Evolutionary conservation across 1,284 basidiomycete species (phyloP).

Genomic region (Neonothopanus nambi): DNA sequence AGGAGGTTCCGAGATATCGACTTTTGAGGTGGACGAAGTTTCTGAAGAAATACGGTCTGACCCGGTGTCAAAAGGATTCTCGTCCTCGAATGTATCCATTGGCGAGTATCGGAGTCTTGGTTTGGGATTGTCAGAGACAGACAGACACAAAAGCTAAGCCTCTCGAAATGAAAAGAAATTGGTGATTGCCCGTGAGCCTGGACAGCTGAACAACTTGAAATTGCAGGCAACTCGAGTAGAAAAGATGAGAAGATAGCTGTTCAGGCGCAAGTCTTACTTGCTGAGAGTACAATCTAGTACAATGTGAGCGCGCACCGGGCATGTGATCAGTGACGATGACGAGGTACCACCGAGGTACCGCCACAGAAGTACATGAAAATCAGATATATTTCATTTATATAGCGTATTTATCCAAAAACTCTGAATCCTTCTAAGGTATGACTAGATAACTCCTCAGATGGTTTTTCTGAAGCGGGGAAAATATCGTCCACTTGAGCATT

Average conservation of each 20-base stretch:
- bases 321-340: too few species aligned
- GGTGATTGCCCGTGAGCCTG: not conserved
- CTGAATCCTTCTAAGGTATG: slow-evolving; percentile 41
- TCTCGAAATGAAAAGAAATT: not conserved
- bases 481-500: slow-evolving; percentile 22
- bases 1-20: slow-evolving; percentile 63
- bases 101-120: not conserved
- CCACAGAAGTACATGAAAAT: too few species aligned
- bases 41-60: slow-evolving; percentile 60
- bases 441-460: slow-evolving; percentile 31
- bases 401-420: slow-evolving; percentile 53
- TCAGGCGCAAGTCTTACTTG: too few species aligned
- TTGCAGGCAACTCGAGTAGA: too few species aligned
- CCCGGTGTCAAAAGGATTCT: slow-evolving; percentile 78
- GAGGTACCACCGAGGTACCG: too few species aligned
- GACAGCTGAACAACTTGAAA: not conserved
- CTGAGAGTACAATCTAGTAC: too few species aligned
- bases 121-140: not conserved
- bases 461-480: slow-evolving; percentile 10
- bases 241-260: too few species aligned
- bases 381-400: not conserved
- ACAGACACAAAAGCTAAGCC: not conserved
- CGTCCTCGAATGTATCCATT: slow-evolving; percentile 76
- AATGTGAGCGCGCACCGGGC: too few species aligned
- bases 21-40: slow-evolving; percentile 59